Conservation (phyloP, 495 filamentous ascomycete genomes). For the Beverwykella pulmonaria region DNA sequence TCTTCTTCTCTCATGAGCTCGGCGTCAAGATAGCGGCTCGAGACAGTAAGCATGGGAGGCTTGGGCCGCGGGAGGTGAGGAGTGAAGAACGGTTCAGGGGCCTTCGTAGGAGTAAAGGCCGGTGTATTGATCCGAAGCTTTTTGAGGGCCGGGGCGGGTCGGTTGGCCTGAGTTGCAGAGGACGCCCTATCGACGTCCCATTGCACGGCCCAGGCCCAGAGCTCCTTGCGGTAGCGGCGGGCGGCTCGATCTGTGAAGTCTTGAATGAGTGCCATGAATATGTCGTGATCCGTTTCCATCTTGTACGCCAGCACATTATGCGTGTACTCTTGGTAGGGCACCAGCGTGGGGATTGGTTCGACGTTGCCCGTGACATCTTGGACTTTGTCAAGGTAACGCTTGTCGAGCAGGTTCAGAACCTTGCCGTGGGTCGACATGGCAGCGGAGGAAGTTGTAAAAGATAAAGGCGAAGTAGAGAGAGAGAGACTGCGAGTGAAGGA, state of each 20-base stretch:
- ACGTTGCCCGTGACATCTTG: conserved; percentile 30
- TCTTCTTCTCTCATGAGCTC: conserved; percentile 10
- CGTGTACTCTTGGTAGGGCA: conserved; percentile 23
- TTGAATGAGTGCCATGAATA: conserved; percentile 18
- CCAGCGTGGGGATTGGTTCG: conserved; percentile 14
- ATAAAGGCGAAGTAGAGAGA: neutral
- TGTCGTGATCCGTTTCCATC: conserved; percentile 12
- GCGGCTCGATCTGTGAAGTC: conserved; percentile 12
- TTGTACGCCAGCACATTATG: conserved; percentile 11
- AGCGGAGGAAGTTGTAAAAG: neutral
- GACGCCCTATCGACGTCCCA: conserved; percentile 14
- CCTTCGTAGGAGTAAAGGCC: neutral
- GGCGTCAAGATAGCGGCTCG: conserved; percentile 3
- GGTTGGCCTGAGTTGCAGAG: neutral
- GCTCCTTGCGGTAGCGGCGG: conserved; percentile 2
- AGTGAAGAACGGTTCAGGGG: neutral
- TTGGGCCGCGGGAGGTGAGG: neutral
- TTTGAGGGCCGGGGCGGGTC: neutral
- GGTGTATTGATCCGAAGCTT: neutral
- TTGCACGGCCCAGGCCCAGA: conserved; percentile 27
- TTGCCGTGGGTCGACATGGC: conserved; percentile 23
- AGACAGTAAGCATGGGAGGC: neutral
- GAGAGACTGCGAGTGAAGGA: neutral
- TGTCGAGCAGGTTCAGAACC: conserved; percentile 25
- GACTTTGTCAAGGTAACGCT: conserved; percentile 4